A percentile compares a stretch with the other conserved stretches of the same genome.
Conservation (phyloP, 371 early-diverging fungal genomes). For the Mucor indicus region DNA sequence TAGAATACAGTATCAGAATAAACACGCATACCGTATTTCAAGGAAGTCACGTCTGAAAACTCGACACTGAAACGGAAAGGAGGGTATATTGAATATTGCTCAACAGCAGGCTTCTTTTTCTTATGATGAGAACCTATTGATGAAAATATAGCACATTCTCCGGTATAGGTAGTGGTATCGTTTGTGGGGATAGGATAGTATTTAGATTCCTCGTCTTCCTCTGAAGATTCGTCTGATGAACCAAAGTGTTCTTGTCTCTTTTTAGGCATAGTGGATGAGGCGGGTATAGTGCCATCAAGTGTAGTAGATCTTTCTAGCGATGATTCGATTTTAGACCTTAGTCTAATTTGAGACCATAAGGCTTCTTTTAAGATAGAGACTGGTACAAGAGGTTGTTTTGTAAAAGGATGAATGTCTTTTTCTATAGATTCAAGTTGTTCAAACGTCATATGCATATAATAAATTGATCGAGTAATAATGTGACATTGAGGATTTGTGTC, state of each 20-base stretch:
- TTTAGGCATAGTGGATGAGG: no score
- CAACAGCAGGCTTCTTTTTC: not conserved
- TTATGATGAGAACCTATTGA: not conserved
- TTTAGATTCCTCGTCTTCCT: constrained; percentile 1
- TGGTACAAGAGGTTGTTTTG: constrained; percentile 30
- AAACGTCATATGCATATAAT: constrained; percentile 61
- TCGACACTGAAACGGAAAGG: constrained; percentile 62
- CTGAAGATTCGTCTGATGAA: not conserved
- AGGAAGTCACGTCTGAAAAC: constrained; percentile 33
- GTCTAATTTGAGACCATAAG: constrained; percentile 51
- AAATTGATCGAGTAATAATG: constrained; percentile 36
- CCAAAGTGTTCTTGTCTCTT: no score
- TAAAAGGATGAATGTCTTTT: constrained; percentile 42
- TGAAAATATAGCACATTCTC: constrained; percentile 30
- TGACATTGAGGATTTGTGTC: constrained; percentile 6
- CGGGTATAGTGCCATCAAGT: constrained; percentile 25
- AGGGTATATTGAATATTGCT: constrained; percentile 41
- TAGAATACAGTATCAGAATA: constrained; percentile 55
- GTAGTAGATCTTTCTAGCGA: constrained; percentile 35
- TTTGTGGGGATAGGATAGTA: constrained; percentile 42
- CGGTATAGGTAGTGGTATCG: constrained; percentile 54
- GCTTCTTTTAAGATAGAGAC: constrained; percentile 44
- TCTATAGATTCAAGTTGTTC: constrained; percentile 47
- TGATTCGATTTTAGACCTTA: constrained; percentile 47
- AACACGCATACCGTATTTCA: constrained; percentile 39